These are phyloP conservation scores for Septoria linicola DNA, from an alignment of 2,329 filamentous ascomycete genomes.

Conservation along the genomic window DNA sequence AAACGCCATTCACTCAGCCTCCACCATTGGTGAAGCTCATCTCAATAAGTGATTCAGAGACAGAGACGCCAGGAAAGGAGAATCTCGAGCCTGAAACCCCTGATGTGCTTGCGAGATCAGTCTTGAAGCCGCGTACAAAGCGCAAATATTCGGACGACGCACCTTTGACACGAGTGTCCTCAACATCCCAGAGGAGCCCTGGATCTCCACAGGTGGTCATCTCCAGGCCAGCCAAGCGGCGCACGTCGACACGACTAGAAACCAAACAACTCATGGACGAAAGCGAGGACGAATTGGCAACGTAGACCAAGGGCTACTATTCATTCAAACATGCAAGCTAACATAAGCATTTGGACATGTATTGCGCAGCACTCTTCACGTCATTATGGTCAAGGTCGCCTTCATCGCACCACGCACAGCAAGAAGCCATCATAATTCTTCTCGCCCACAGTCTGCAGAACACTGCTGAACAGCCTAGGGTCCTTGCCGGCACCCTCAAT, in stretches of 20 bases:
- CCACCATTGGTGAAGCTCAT: neutral
- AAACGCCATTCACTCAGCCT: constrained; percentile 37
- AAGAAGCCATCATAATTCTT: constrained; percentile 52
- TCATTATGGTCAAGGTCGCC: no score
- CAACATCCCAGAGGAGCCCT: neutral
- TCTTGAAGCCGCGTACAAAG: neutral
- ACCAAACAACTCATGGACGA: no score
- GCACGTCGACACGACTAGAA: neutral
- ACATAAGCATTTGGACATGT: no score
- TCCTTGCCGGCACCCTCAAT: constrained; percentile 45
- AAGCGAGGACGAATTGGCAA: constrained; percentile 11
- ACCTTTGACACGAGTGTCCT: no score
- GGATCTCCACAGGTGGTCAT: neutral
- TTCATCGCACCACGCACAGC: neutral
- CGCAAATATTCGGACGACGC: no score
- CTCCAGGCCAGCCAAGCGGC: neutral
- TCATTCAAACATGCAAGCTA: no score
- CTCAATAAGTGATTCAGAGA: neutral
- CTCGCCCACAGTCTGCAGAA: constrained; percentile 49
- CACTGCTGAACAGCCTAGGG: constrained; percentile 45
- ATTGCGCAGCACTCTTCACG: no score
- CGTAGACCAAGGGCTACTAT: neutral
- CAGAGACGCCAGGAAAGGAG: neutral
- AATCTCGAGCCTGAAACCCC: neutral
- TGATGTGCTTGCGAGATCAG: neutral